These are phyloP conservation scores for Botrytis medusae DNA, from an alignment of 2,329 filamentous ascomycete genomes.

Conservation along the genomic window DNA sequence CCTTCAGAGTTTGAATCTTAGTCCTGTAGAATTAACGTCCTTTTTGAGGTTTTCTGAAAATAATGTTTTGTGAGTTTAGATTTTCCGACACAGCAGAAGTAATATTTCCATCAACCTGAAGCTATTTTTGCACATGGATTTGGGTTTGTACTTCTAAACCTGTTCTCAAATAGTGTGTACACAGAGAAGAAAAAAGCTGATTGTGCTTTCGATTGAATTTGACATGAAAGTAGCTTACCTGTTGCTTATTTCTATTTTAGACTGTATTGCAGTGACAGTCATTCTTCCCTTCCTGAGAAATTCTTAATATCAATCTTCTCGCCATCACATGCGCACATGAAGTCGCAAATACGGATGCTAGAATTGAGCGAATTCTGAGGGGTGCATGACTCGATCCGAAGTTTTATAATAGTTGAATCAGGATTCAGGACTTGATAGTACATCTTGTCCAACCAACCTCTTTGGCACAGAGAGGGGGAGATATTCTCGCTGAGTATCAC, in stretches of 20 bases:
- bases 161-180: not conserved
- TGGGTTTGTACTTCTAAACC: fast-evolving
- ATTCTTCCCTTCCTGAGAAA: not conserved
- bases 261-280: not conserved
- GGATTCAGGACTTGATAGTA: not conserved
- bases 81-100: not conserved
- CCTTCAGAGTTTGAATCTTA: not conserved
- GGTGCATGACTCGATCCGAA: not conserved
- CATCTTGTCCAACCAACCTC: not conserved
- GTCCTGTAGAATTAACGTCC: not conserved
- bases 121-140: not conserved
- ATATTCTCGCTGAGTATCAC: not conserved
- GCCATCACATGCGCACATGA: not conserved
- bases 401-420: not conserved
- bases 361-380: not conserved
- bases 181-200: not conserved
- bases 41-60: not conserved
- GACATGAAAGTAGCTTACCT: fast-evolving
- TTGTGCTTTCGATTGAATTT: not conserved
- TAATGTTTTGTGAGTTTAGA: not conserved
- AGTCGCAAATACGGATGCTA: not conserved
- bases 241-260: not conserved
- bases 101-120: not conserved
- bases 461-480: not conserved
- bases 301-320: not conserved